Evolutionary conservation across 352 stramenopile genomes (phyloP).

Genomic region (Phytophthora citrophthora): DNA sequence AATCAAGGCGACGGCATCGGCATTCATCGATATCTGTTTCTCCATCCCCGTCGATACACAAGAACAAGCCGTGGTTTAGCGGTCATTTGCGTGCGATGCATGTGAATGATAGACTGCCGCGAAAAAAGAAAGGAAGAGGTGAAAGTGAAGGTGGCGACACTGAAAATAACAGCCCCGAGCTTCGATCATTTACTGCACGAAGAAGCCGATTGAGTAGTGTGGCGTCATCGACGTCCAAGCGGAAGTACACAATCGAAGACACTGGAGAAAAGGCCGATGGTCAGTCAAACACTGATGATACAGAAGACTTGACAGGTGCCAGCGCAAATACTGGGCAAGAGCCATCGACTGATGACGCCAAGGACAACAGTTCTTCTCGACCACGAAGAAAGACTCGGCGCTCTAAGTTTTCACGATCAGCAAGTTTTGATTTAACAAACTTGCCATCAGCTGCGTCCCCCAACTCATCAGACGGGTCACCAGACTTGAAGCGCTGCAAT

Average conservation of each 20-base stretch:
- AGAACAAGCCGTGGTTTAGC: conserved; percentile 68
- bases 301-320: conserved; percentile 2
- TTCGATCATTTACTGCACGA: conserved; percentile 12
- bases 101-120: conserved; percentile 60
- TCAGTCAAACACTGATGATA: conserved; percentile 11
- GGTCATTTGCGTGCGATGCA: conserved; percentile 77
- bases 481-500: conserved; percentile 32
- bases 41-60: conserved; percentile 30
- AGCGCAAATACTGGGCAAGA: not conserved
- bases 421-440: conserved; percentile 78
- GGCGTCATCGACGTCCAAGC: conserved; percentile 24
- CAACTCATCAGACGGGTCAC: conserved; percentile 27
- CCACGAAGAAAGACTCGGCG: conserved; percentile 34
- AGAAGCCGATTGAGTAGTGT: conserved; percentile 28
- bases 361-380: conserved; percentile 3
- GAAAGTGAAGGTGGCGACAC: conserved; percentile 34
- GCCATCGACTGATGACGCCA: conserved; percentile 7
- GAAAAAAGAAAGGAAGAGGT: conserved; percentile 50
- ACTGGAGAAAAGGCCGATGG: conserved; percentile 20
- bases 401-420: conserved; percentile 71
- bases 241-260: conserved; percentile 29
- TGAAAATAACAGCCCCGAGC: conserved; percentile 32
- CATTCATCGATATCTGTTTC: conserved; percentile 35
- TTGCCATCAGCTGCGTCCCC: conserved; percentile 37
- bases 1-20: conserved; percentile 27